These are phyloP conservation scores for Trametes cingulata DNA, from an alignment of 768 basidiomycete species.

Conservation along the genomic window DNA sequence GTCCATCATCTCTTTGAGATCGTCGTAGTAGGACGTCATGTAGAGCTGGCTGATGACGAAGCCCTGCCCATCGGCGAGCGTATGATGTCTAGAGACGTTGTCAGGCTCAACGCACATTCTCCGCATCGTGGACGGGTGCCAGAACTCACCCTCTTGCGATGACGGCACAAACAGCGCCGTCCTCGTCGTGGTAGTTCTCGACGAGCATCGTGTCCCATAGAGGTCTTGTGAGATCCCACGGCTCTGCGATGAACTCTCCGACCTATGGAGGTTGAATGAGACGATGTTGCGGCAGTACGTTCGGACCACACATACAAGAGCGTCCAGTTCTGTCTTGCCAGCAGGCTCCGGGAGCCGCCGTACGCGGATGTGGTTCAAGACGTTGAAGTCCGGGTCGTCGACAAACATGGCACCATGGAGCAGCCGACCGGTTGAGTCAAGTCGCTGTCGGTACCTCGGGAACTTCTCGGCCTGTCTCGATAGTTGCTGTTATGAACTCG, in stretches of 20 bases:
- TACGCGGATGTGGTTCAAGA: conserved; percentile 21
- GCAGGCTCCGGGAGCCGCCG: conserved; percentile 25
- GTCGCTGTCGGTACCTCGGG: conserved; percentile 23
- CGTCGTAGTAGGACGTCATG: conserved; percentile 27
- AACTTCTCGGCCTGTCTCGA: conserved; percentile 19
- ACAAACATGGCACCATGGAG: conserved; percentile 26
- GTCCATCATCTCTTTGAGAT: conserved; percentile 22
- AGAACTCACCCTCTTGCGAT: conserved; percentile 21
- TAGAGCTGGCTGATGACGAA: conserved; percentile 30
- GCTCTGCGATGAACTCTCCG: conserved; percentile 25
- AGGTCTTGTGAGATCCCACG: conserved; percentile 24
- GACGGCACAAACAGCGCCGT: conserved; percentile 24
- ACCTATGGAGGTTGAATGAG: conserved; percentile 11
- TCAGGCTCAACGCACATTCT: no score
- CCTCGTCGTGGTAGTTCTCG: conserved; percentile 27
- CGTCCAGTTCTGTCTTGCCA: conserved; percentile 24
- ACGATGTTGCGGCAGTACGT: background rate
- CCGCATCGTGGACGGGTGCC: no score
- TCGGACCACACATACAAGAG: conserved; percentile 13
- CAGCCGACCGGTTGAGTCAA: conserved; percentile 22
- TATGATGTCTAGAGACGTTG: conserved; percentile 26
- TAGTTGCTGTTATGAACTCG: background rate
- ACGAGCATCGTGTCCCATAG: conserved; percentile 26
- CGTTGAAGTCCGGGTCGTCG: conserved; percentile 25
- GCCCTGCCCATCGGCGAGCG: conserved; percentile 28